Conservation (phyloP, 257 asterid species). For the Leptodermis oblonga region DNA sequence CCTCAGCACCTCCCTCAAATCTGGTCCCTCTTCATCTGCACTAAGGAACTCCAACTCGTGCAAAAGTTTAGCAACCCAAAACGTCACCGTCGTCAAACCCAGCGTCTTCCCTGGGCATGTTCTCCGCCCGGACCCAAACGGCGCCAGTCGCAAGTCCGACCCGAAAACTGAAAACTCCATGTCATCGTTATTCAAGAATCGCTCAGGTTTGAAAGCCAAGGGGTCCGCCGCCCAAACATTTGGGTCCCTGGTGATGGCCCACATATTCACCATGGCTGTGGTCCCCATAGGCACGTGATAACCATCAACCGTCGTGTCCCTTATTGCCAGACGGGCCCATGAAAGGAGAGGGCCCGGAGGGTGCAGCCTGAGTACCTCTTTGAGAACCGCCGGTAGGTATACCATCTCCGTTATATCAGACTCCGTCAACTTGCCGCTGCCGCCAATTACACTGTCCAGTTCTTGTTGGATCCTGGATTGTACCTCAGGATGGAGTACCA, state of each 20-base stretch:
- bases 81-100: slow-evolving; percentile 54
- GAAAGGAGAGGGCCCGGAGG: slow-evolving; percentile 94
- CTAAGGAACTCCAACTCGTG: slow-evolving; percentile 43
- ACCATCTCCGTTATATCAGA: slow-evolving; percentile 43
- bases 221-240: slow-evolving; percentile 59
- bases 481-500: slow-evolving; percentile 56
- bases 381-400: slow-evolving; percentile 63
- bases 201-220: slow-evolving; percentile 46
- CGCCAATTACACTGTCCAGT: slow-evolving; percentile 51
- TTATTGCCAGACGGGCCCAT: slow-evolving; percentile 72
- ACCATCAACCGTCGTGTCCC: slow-evolving; percentile 57
- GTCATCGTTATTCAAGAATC: slow-evolving; percentile 29
- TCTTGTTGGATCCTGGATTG: slow-evolving; percentile 59
- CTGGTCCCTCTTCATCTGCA: slow-evolving; percentile 17
- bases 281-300: slow-evolving; percentile 65
- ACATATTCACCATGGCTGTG: slow-evolving; percentile 85
- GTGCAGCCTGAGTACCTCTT: slow-evolving; percentile 68
- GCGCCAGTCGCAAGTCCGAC: slow-evolving; percentile 69
- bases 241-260: slow-evolving; percentile 79
- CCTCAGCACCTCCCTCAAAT: slow-evolving; percentile 45
- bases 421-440: slow-evolving; percentile 44
- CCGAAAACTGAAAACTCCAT: slow-evolving; percentile 42
- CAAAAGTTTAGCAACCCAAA: slow-evolving; percentile 66
- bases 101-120: slow-evolving; percentile 71
- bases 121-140: slow-evolving; percentile 82